Percentiles rank a stretch among this genome's conserved stretches.
Conservation (phyloP, 2,329 filamentous ascomycete genomes). For the Piedraia hortae region DNA sequence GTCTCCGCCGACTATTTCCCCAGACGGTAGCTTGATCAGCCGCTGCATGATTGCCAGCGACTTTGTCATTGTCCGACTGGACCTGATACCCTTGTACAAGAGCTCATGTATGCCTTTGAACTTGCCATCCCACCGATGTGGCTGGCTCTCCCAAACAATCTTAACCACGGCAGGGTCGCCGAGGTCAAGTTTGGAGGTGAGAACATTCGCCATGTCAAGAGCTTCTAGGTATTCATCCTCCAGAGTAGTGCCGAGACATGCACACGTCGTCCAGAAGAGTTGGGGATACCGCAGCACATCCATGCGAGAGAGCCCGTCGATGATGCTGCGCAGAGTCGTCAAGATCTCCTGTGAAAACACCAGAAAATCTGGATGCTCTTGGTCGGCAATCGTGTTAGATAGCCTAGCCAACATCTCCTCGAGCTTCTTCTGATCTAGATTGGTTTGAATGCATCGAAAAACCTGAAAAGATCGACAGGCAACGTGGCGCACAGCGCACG, state of each 20-base stretch:
- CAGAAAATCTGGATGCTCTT: slow-evolving; percentile 65
- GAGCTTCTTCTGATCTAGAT: slow-evolving; percentile 76
- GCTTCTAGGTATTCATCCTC: slow-evolving; percentile 85
- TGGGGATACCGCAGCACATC: slow-evolving; percentile 77
- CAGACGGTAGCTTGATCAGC: slow-evolving; percentile 51
- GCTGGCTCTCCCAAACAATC: slow-evolving; percentile 49
- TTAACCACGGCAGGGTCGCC: slow-evolving; percentile 38
- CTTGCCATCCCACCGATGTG: slow-evolving; percentile 60
- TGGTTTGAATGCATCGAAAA: slow-evolving; percentile 77
- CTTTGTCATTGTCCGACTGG: slow-evolving; percentile 51
- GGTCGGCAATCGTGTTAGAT: slow-evolving; percentile 90
- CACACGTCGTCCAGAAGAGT: slow-evolving; percentile 92
- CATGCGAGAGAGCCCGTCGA: slow-evolving; percentile 52
- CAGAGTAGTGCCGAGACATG: slow-evolving; percentile 87
- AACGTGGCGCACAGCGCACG: slow-evolving; percentile 78
- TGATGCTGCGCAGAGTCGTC: slow-evolving; percentile 76
- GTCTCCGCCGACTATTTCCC: slow-evolving; percentile 55
- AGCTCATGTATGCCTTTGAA: slow-evolving; percentile 72
- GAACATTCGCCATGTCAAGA: slow-evolving; percentile 67
- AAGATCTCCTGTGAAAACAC: slow-evolving; percentile 96
- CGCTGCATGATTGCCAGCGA: slow-evolving; percentile 54
- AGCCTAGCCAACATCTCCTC: slow-evolving; percentile 87
- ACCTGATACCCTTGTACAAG: slow-evolving; percentile 76
- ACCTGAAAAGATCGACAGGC: slow-evolving; percentile 95
- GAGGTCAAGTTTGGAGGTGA: slow-evolving; percentile 63